Evolutionary conservation across 176 grass and related monocot genomes (phyloP), one percentile per base, ranked within the genome.

Genomic region (Carex littledalei): DNA sequence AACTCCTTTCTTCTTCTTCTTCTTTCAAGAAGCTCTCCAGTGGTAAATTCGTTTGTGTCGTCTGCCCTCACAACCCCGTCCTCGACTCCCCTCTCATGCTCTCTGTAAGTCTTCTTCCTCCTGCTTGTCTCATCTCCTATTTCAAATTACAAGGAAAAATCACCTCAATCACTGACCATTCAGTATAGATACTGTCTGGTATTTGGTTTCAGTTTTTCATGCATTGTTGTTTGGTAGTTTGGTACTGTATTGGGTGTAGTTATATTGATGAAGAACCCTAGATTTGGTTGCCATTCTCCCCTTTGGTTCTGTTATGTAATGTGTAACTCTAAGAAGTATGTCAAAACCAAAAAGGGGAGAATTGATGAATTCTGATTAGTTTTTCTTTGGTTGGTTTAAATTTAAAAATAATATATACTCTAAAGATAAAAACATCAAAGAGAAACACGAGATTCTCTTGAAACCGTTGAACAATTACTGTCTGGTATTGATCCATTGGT

Each of bases 41-140:
- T 83, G 89, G 89, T 26, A 97, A 92, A 64, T 83, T 90, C 79
- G 70, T 79, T 57, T 92, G 92, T 86, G 87, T 97, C 72, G 80
- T 94, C 47, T 97, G 94, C 75, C 88, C 88, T 66, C 83, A 85
- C 87, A 90, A 87, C 78, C 92, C 94, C 63, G 87, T 97, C 85
- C 89, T 97, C 49, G 88, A 94, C 35, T 84, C 87, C 64, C 26
- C 87, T 41, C 85, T 94, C 87, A 92, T 97, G 90, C 84, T 92
- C 69, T 92, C 94, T 22, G 92, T 97, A 78, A 91, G 92, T 70
- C 45, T 17, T 7, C 26, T 16, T 24, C 6, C 63, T 45, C 4
- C 47, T 2, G 10, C 10, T 24, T 49, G 14, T 73, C 41, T 49
- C 69, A 14, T 73, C 15, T 50, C 3, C 71, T 39, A 41, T 41